A percentile compares a stretch with the other conserved stretches of the same genome.
These are phyloP conservation scores for Hysterangium stoloniferum DNA, from an alignment of 768 basidiomycete genomes.

Conservation along the genomic window DNA sequence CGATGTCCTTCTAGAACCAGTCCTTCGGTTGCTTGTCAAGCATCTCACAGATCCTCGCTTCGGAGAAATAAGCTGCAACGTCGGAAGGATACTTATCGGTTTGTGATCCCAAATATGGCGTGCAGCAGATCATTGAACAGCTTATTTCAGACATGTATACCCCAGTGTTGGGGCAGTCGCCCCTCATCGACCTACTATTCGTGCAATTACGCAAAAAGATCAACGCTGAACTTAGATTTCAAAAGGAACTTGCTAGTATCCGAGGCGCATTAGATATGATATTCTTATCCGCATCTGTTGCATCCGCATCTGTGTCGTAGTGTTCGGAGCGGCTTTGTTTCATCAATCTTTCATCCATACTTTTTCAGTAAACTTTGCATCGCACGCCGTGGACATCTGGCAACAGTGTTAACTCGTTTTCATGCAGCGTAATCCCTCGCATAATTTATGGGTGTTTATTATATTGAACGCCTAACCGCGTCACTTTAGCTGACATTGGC, in stretches of 20 bases:
- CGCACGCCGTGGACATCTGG: too few relatives aligned
- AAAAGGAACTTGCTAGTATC: conserved; percentile 73
- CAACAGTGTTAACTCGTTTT: too few relatives aligned
- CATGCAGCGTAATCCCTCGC: too few relatives aligned
- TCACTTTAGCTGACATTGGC: too few relatives aligned
- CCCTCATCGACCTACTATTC: conserved; percentile 82
- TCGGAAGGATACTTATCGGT: conserved; percentile 81
- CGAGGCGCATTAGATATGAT: conserved; percentile 92
- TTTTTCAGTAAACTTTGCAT: too few relatives aligned
- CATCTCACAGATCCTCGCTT: conserved; percentile 87
- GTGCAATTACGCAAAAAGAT: conserved; percentile 77
- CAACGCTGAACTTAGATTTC: conserved; percentile 79
- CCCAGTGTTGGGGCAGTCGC: conserved; percentile 88
- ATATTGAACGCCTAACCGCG: too few relatives aligned
- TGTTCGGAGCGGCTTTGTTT: too few relatives aligned
- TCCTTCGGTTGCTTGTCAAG: conserved; percentile 79
- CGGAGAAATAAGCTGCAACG: conserved; percentile 79
- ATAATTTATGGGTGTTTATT: too few relatives aligned
- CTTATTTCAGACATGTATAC: conserved; percentile 85
- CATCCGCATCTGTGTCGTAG: conserved; percentile 13
- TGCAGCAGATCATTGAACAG: background rate
- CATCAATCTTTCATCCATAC: too few relatives aligned
- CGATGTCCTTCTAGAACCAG: conserved; percentile 86
- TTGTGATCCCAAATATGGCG: conserved; percentile 26
- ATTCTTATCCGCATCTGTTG: conserved; percentile 47